Evolutionary conservation across 106 monocot species (phyloP).

Genomic region (Ottelia alismoides): DNA sequence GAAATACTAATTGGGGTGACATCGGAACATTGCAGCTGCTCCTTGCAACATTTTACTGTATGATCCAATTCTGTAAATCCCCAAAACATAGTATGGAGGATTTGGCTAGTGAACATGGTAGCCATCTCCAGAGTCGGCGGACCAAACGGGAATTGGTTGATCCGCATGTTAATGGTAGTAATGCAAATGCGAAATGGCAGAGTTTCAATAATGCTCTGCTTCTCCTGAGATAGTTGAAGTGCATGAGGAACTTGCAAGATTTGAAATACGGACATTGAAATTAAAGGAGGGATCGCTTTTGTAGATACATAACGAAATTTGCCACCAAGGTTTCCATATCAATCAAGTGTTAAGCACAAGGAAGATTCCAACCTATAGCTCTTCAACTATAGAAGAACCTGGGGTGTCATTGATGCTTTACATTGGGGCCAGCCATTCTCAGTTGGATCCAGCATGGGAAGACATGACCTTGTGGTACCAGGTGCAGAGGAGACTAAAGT

Average conservation of each 20-base stretch:
- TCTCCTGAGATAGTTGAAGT: conserved; percentile 3
- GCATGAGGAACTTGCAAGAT: not conserved
- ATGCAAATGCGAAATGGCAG: no score
- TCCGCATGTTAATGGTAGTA: no score
- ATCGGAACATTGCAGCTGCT: conserved; percentile 28
- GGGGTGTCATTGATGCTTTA: conserved; percentile 4
- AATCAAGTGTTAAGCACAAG: conserved; percentile 7
- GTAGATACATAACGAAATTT: conserved; percentile 6
- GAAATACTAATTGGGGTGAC: conserved; percentile 30
- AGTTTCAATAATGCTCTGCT: not conserved
- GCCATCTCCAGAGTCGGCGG: conserved; percentile 16
- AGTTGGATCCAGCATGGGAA: conserved; percentile 20
- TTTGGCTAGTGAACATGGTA: conserved; percentile 17
- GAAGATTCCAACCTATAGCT: conserved; percentile 6
- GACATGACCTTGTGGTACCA: conserved; percentile 22
- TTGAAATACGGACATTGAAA: not conserved
- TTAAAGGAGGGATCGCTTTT: conserved; percentile 16
- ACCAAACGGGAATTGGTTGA: not conserved
- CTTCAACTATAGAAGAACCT: conserved; percentile 11
- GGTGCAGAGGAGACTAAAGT: conserved; percentile 18
- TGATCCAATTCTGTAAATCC: conserved; percentile 11
- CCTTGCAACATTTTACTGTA: conserved; percentile 24
- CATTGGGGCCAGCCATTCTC: conserved; percentile 15
- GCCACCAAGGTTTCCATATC: conserved; percentile 15
- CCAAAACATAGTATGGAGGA: conserved; percentile 12